Base-by-base conservation (phyloP, 805 yeast genomes). In the Torulaspora gathmanii region DNA sequence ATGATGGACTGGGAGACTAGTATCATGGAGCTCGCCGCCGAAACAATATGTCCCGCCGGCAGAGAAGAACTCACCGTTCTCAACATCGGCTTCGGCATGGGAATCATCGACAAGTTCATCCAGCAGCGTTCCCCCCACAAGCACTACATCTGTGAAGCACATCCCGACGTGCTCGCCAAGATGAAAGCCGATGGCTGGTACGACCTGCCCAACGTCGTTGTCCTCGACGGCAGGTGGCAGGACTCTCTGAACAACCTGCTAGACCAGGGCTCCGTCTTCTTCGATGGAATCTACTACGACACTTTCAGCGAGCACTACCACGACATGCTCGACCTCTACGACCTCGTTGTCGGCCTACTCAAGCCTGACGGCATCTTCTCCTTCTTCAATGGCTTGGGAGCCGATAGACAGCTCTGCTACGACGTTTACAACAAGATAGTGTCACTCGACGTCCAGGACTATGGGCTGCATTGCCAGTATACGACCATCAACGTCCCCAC, bases 1-100 rank as follows among this genome's bases (percentile, higher is more conserved):
- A 90, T 90, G 98, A 90, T 90, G 98, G 84, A 83, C 55, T 90
- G 98, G 98, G 98, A 90, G 62, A 74, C 79, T 4, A 77, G 80
- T 16, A 71, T 90, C 45, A 90, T 90, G 98, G 70, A 74, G 42
- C 72, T 82, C 12, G 95, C 95, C 1, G 83, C 95, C 44, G 80
- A 84, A 27, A 70, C 91, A 0, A 61, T 91, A n/a, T 81, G 83
- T 60, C 70, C 78, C 10, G 67, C 55, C n/a, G 42, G 54, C 8
- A 49, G 61, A 16, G 56, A 56, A 7, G 70, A 67, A 16, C 64
- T 72, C 16, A 75, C 70, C 31, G 79, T 91, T 2, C 69, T 91
- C 29, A 90, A 90, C 57, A 86, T 90, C 31, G 98, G 98, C 0
- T 90, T 91, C 62, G 98, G 98, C 2, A 87, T 90, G 96, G 98